phyloP scores from a whole-genome alignment of 805 yeast species.

The Candida alai region DNA sequence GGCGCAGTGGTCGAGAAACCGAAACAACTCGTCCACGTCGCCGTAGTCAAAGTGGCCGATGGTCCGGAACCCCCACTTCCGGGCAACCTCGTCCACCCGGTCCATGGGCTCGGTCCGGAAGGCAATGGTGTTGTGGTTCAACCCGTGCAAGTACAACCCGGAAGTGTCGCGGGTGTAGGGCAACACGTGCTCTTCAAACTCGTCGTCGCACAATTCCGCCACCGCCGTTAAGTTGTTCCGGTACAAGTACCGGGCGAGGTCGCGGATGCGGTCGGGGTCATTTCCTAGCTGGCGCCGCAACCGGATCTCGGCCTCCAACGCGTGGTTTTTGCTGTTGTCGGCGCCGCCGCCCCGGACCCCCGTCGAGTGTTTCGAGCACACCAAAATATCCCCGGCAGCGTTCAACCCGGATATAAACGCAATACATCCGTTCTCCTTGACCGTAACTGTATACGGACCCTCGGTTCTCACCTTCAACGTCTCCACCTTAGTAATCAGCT shows the following conservation, averaged over 20 bases:
- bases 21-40: constrained; percentile 39
- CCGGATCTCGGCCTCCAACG: constrained; percentile 62
- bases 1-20: constrained; percentile 53
- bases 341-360: constrained; percentile 61
- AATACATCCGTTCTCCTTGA: constrained; percentile 93
- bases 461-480: constrained; percentile 40
- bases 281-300: constrained; percentile 49
- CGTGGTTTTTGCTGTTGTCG: constrained; percentile 63
- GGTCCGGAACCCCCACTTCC: constrained; percentile 64
- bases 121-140: constrained; percentile 61
- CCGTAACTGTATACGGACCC: constrained; percentile 79
- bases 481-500: constrained; percentile 46
- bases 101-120: constrained; percentile 66
- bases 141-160: constrained; percentile 88
- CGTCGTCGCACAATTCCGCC: constrained; percentile 89
- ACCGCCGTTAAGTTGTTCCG: constrained; percentile 70
- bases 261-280: constrained; percentile 35
- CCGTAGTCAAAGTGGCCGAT: constrained; percentile 45
- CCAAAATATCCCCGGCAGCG: constrained; percentile 75
- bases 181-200: constrained; percentile 89
- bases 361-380: constrained; percentile 88
- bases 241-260: constrained; percentile 56
- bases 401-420: constrained; percentile 73
- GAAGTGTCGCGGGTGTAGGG: constrained; percentile 62
- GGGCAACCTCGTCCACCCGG: constrained; percentile 57